These are phyloP conservation scores for Manihot esculenta DNA, from an alignment of 441 rosid genomes.

Conservation along the genomic window DNA sequence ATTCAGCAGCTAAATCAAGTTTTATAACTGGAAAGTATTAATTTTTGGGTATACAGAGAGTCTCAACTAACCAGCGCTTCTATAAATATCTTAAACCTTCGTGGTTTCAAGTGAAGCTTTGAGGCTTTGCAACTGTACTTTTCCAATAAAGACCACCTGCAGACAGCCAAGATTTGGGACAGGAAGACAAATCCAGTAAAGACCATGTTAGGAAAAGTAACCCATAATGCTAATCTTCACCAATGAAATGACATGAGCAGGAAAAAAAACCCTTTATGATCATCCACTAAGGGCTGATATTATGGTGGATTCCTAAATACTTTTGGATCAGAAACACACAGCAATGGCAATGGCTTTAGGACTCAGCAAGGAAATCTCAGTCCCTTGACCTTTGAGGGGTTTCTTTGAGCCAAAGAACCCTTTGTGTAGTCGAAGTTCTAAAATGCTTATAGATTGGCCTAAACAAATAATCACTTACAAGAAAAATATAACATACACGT, in stretches of 20 bases:
- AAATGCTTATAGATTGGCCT: not conserved
- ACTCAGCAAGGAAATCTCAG: not conserved
- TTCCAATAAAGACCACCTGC: conserved; percentile 99
- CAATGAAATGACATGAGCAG: not conserved
- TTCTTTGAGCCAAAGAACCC: not conserved
- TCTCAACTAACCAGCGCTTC: conserved; percentile 88
- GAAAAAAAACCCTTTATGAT: not conserved
- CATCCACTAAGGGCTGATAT: not conserved
- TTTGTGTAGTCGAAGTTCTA: not conserved
- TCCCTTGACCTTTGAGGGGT: not conserved
- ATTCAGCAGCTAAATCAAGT: conserved; percentile 22
- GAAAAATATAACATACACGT: not conserved
- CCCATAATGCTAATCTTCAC: not conserved
- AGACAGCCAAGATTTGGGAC: conserved; percentile 15
- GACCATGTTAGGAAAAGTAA: not conserved
- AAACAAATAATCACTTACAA: not conserved
- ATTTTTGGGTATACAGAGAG: conserved; percentile 18
- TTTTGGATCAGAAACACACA: conserved; percentile 3
- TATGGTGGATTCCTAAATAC: not conserved
- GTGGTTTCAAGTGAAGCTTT: conserved; percentile 95
- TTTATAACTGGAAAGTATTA: conserved; percentile 12
- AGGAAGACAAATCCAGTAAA: not conserved
- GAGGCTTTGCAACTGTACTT: conserved; percentile 99
- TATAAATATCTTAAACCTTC: conserved; percentile 87
- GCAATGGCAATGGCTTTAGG: not conserved